These are phyloP conservation scores for Solanum okadae DNA, from an alignment of 257 asterid species.

Conservation along the genomic window DNA sequence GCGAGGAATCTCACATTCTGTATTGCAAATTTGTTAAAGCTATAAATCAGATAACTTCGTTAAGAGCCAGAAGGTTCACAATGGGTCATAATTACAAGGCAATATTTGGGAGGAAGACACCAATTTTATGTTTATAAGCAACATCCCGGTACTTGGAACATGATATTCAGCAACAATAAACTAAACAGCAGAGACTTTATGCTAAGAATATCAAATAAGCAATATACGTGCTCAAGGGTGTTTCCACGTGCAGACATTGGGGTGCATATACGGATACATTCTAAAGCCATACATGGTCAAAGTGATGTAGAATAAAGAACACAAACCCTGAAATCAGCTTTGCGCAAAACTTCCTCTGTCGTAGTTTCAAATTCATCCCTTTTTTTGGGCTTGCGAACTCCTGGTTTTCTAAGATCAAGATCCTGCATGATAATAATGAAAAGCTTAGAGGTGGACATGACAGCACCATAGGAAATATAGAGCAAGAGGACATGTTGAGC, in stretches of 20 bases:
- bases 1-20: slow-evolving; percentile 94
- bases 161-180: not conserved
- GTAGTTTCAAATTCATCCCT: slow-evolving; percentile 68
- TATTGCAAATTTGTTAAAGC: not conserved
- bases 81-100: not conserved
- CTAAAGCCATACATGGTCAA: not conserved
- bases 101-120: not conserved
- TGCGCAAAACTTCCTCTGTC: slow-evolving; percentile 61
- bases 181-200: not conserved
- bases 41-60: not conserved
- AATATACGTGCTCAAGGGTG: not conserved
- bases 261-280: not conserved
- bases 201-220: not conserved
- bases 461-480: not conserved
- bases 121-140: not conserved
- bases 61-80: not conserved
- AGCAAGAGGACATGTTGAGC: not conserved
- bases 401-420: slow-evolving; percentile 74
- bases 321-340: slow-evolving; percentile 97
- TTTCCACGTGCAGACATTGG: not conserved
- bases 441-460: slow-evolving; percentile 3
- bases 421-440: slow-evolving; percentile 39
- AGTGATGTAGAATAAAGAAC: not conserved
- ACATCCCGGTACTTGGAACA: not conserved
- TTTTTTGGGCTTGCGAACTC: slow-evolving; percentile 42